Base-by-base conservation (phyloP, 805 yeast species). In the Starmerella bombi region DNA sequence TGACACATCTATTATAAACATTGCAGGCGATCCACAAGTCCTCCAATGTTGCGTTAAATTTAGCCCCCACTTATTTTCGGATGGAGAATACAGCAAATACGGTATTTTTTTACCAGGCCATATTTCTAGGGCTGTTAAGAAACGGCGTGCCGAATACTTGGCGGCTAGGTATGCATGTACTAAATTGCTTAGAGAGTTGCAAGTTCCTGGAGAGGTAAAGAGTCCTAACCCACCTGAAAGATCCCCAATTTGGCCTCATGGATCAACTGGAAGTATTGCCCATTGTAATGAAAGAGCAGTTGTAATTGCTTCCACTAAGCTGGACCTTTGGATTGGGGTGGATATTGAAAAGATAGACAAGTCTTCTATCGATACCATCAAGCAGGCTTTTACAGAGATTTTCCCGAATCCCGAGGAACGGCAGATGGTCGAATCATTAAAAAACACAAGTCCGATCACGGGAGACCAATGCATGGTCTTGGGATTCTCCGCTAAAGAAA, bases 401-500 rank as follows among this genome's bases (percentile, higher is more conserved):
- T 34, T 37, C 12, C n/a, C 41, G 3, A 20, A 30, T 15, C 27
- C 12, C 27, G 12, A 23, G 7, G 27, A 23, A 12, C 27, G 27
- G 27, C 7, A 23, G 27, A 12, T 12, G 10, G 12, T 23, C 12
- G 27, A 8, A 7, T 23, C 10, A 8, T 8, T 23, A 12, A 12
- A 7, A 8, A 23, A 23, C 7, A 22, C 6, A 15, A 17, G 8
- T n/a, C 3, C 15, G 17, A 4, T 19, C 9, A 5, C 22, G 14
- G 29, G 7, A 3, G 25, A 25, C 25, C 12, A n/a, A 3, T 15
- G 21, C 7, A 35, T 42, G 3, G n/a, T 36, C 6, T 3, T 42
- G 3, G 30, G 27, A 1, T 45, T 45, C 19, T 45, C 48, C 4
- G 48, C 45, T 5, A 45, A 45, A 25, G 48, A 45, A 28, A 34